Evolutionary conservation across 73 alveolate genomes (phyloP).

Genomic region (Paramecium sexaurelia): DNA sequence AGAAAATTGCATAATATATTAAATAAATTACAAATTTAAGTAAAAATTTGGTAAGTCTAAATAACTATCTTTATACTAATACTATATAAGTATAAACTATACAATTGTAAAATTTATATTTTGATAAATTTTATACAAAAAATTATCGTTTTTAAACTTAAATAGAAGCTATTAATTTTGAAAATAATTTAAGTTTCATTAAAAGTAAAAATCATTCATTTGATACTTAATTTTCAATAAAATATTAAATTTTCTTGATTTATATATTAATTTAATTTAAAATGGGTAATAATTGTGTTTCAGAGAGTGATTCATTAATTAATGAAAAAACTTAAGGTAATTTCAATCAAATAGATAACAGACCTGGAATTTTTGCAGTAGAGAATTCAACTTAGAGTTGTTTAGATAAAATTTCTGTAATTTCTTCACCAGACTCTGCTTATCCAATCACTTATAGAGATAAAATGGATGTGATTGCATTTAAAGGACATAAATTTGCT

Average conservation of each 20-base stretch:
- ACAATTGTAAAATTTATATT: too few relatives aligned
- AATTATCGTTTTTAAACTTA: too few relatives aligned
- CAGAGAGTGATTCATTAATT: constrained; percentile 35
- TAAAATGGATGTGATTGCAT: constrained; percentile 1
- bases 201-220: too few relatives aligned
- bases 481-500: background rate
- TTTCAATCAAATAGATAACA: background rate
- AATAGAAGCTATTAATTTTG: too few relatives aligned
- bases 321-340: background rate
- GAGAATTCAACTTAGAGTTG: background rate
- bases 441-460: constrained; percentile 3
- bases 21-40: too few relatives aligned
- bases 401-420: background rate
- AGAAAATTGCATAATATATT: too few relatives aligned
- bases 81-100: too few relatives aligned
- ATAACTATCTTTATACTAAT: too few relatives aligned
- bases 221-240: background rate
- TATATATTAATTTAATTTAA: background rate
- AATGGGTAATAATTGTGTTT: constrained; percentile 29
- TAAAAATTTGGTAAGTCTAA: too few relatives aligned
- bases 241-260: background rate
- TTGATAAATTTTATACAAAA: too few relatives aligned
- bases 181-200: too few relatives aligned
- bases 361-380: constrained; percentile 20
- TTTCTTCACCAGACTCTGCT: background rate